These are phyloP conservation scores for Solanum virginianum DNA, from an alignment of 257 asterid species.

Conservation along the genomic window DNA sequence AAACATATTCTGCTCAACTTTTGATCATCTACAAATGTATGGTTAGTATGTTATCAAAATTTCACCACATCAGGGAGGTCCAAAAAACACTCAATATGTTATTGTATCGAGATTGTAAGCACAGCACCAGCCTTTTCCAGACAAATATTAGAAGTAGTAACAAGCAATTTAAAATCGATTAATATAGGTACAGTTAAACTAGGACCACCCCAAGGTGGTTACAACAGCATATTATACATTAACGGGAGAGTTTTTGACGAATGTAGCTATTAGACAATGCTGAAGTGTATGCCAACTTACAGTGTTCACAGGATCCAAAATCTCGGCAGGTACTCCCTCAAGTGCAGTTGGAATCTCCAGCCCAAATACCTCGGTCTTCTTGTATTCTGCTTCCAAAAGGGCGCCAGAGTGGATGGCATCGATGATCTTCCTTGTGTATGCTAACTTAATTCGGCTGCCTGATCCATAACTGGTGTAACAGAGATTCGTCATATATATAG, in stretches of 20 bases:
- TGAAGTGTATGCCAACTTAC: conserved; percentile 30
- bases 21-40: not conserved
- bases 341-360: conserved; percentile 75
- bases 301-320: conserved; percentile 73
- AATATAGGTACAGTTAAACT: not conserved
- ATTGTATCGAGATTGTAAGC: not conserved
- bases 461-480: conserved; percentile 52
- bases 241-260: not conserved
- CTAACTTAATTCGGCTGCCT: conserved; percentile 72
- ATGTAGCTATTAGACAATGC: not conserved
- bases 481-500: not conserved
- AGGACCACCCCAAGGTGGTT: not conserved
- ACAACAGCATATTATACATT: not conserved
- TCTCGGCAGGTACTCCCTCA: conserved; percentile 86
- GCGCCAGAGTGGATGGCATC: conserved; percentile 79
- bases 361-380: conserved; percentile 74
- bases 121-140: not conserved
- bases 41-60: not conserved
- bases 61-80: no score
- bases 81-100: not conserved
- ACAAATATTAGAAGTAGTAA: not conserved
- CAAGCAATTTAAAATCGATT: not conserved
- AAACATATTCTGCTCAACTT: not conserved
- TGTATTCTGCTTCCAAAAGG: conserved; percentile 47
- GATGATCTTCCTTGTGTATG: conserved; percentile 79